phyloP scores from a whole-genome alignment of 1,284 basidiomycete species.

The Thecaphora frezii region DNA sequence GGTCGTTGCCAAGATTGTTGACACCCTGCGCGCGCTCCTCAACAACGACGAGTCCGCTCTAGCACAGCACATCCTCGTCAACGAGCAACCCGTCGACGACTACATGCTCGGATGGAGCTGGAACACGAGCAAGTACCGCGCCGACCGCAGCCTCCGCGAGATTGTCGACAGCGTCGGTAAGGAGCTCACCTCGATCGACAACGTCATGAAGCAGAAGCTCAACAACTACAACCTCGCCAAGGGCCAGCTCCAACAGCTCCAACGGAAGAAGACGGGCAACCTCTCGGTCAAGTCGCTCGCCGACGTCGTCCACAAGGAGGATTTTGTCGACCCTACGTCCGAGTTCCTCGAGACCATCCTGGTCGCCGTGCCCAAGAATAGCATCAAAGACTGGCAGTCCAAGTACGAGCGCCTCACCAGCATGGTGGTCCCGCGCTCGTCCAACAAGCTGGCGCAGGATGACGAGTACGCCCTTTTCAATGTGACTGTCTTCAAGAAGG shows the following conservation, averaged over 20 bases:
- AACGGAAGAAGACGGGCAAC: constrained; percentile 95
- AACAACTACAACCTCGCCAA: constrained; percentile 93
- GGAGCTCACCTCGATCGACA: constrained; percentile 61
- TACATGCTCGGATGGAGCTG: constrained; percentile 73
- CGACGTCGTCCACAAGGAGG: constrained; percentile 80
- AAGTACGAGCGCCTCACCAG: constrained; percentile 84
- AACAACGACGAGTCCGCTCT: constrained; percentile 85
- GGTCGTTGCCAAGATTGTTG: constrained; percentile 87
- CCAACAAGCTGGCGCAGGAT: constrained; percentile 74
- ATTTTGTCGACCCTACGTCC: constrained; percentile 76
- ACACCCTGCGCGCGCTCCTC: constrained; percentile 85
- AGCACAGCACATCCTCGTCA: constrained; percentile 77
- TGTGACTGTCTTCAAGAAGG: constrained; percentile 86
- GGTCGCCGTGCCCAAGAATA: constrained; percentile 86
- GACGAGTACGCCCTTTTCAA: constrained; percentile 85
- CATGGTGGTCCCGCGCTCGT: constrained; percentile 96
- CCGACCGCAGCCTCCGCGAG: constrained; percentile 76
- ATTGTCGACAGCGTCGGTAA: constrained; percentile 79
- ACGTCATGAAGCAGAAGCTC: constrained; percentile 70
- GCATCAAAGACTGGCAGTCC: constrained; percentile 81
- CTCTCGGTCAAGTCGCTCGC: constrained; percentile 83
- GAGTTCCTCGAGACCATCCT: constrained; percentile 92
- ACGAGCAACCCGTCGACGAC: constrained; percentile 78
- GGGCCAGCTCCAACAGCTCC: constrained; percentile 86
- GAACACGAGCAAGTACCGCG: constrained; percentile 84